Evolutionary conservation across 1,139 yeast genomes (phyloP).

Genomic region (Ogataea hybrid): DNA sequence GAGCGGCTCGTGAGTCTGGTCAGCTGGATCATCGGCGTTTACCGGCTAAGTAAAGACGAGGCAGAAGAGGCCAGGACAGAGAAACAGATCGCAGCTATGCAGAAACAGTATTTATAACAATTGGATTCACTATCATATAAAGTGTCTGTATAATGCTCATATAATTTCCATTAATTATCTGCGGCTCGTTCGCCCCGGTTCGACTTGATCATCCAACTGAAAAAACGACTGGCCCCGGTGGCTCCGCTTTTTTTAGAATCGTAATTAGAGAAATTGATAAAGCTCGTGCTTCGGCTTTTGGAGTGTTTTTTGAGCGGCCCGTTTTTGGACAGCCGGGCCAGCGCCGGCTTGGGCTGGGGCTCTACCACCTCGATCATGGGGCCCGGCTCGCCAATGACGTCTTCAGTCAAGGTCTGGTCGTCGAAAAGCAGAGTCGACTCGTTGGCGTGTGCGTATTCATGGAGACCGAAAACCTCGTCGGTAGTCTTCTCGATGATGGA

Average conservation of each 20-base stretch:
- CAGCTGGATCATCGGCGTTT: slow-evolving; percentile 31
- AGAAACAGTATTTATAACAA: slow-evolving; percentile 5
- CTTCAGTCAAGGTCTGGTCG: slow-evolving; percentile 27
- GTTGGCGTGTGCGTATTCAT: slow-evolving; percentile 9
- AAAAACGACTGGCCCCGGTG: slow-evolving; percentile 11
- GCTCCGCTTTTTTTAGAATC: slow-evolving; percentile 1
- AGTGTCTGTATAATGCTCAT: slow-evolving; percentile 6
- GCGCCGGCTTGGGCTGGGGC: slow-evolving; percentile 2
- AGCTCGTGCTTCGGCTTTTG: slow-evolving; percentile 15
- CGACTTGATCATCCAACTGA: slow-evolving; percentile 19
- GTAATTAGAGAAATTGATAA: neutral
- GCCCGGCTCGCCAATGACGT: slow-evolving; percentile 32
- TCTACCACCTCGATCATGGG: slow-evolving; percentile 27
- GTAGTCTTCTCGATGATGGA: slow-evolving; percentile 27
- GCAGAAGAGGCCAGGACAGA: slow-evolving; percentile 14
- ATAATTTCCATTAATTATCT: slow-evolving; percentile 4
- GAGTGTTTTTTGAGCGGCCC: slow-evolving; percentile 5
- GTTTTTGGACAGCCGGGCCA: slow-evolving; percentile 3
- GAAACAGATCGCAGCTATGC: slow-evolving; percentile 5
- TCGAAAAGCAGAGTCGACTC: slow-evolving; percentile 26
- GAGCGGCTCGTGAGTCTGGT: slow-evolving; percentile 24
- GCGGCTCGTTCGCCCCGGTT: slow-evolving; percentile 4
- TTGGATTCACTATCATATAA: slow-evolving; percentile 1
- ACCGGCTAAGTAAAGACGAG: slow-evolving; percentile 28
- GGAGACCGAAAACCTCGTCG: slow-evolving; percentile 27